phyloP scores from a whole-genome alignment of 1,284 basidiomycete species.

The Laetiporus sulphureus region DNA sequence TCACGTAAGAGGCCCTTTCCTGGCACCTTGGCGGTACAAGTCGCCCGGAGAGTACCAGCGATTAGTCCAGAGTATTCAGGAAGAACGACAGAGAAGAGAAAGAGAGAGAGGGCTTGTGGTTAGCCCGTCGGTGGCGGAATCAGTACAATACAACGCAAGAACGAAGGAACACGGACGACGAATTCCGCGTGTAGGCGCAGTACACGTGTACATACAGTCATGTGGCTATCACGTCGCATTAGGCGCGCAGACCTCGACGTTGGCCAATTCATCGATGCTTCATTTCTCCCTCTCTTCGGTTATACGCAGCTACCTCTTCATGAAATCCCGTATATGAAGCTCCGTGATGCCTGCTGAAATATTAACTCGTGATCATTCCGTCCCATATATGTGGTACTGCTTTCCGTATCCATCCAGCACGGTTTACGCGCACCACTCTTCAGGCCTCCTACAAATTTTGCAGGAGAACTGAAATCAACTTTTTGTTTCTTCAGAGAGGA shows the following conservation, averaged over 20 bases:
- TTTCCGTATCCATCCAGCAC: too few species aligned
- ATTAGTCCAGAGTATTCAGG: not conserved
- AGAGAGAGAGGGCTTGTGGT: too few species aligned
- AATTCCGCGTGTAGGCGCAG: not conserved
- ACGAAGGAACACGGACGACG: not conserved
- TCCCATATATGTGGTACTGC: too few species aligned
- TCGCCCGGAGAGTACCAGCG: not conserved
- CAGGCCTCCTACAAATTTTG: too few species aligned
- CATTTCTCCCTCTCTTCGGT: too few species aligned
- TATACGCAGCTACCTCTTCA: too few species aligned
- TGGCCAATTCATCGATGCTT: too few species aligned
- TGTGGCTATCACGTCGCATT: not conserved
- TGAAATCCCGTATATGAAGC: not conserved
- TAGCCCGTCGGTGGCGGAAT: too few species aligned
- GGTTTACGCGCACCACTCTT: too few species aligned
- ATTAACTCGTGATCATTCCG: not conserved
- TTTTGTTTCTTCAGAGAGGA: too few species aligned
- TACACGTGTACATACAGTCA: not conserved
- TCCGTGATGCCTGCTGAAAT: not conserved
- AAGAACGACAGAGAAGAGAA: not conserved
- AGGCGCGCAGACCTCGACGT: not conserved
- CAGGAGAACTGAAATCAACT: too few species aligned
- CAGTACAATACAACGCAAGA: not conserved
- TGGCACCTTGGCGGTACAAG: slow-evolving; percentile 25
- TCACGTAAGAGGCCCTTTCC: slow-evolving; percentile 75